phyloP scores from a whole-genome alignment of 306 rosid species.

The Prunus mume region DNA sequence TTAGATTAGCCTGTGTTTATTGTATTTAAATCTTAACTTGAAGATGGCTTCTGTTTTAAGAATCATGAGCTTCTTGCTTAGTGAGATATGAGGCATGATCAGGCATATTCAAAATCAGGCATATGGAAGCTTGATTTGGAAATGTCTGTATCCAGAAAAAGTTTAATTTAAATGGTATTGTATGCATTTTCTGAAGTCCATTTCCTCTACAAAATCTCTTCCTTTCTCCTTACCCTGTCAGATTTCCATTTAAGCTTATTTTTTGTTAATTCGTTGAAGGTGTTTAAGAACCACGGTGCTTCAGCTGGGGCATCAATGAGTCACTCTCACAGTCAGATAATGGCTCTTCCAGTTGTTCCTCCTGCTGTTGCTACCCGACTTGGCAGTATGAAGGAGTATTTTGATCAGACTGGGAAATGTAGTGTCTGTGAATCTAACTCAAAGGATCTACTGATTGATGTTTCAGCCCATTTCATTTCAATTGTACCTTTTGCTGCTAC shows the following conservation, averaged over 20 bases:
- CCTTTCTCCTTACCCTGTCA: not conserved
- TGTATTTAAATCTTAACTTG: not conserved
- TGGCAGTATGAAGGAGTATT: conserved; percentile 48
- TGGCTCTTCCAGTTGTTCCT: conserved; percentile 76
- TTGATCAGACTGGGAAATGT: conserved; percentile 56
- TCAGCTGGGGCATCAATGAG: conserved; percentile 84
- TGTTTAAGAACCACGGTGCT: conserved; percentile 83
- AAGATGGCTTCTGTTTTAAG: not conserved
- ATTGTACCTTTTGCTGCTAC: conserved; percentile 76
- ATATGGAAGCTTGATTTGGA: not conserved
- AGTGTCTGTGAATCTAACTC: conserved; percentile 49
- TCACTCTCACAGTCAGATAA: conserved; percentile 84
- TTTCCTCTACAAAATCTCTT: not conserved
- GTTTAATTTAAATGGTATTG: too few species aligned
- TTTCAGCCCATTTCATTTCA: conserved; percentile 54
- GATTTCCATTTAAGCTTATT: not conserved
- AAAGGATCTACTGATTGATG: conserved; percentile 52
- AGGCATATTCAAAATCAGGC: not conserved
- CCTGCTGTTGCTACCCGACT: conserved; percentile 59
- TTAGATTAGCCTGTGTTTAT: not conserved
- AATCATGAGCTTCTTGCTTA: not conserved
- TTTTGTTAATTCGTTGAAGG: conserved; percentile 33
- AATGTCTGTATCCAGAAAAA: not conserved
- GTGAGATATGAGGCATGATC: too few species aligned
- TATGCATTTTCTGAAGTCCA: not conserved